Percentiles rank a stretch among this genome's conserved stretches.
phyloP scores from a whole-genome alignment of 2,329 filamentous ascomycete genomes.

The Sarocladiaceae sp. region DNA sequence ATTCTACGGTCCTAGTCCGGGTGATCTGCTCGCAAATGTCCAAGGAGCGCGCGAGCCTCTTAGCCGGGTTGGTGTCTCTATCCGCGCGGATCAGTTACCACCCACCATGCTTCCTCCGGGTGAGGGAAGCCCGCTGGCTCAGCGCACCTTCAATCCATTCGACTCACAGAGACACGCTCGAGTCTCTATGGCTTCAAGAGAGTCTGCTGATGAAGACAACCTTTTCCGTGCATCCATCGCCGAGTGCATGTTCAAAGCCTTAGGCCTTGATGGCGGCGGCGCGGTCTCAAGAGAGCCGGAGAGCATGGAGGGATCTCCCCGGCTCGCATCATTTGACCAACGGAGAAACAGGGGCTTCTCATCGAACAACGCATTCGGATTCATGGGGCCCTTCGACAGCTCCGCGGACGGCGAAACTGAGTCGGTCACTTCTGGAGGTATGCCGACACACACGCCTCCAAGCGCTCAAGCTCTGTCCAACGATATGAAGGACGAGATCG shows the following conservation, averaged over 20 bases:
- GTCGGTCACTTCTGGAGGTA: conserved; percentile 70
- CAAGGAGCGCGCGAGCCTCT: conserved; percentile 54
- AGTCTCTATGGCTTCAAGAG: conserved; percentile 62
- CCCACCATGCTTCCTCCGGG: conserved; percentile 18
- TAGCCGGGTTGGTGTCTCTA: conserved; percentile 15
- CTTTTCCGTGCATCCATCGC: conserved; percentile 86
- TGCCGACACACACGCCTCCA: conserved; percentile 55
- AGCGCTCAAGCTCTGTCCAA: conserved; percentile 65
- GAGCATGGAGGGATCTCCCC: conserved; percentile 82
- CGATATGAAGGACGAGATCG: conserved; percentile 86
- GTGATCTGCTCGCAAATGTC: conserved; percentile 76
- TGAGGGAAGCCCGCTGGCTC: conserved; percentile 41
- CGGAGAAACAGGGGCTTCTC: conserved; percentile 75
- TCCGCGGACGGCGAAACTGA: conserved; percentile 81
- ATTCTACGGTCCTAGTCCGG: conserved; percentile 55
- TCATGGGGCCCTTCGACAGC: conserved; percentile 77
- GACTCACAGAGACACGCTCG: conserved; percentile 45
- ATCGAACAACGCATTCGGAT: conserved; percentile 69
- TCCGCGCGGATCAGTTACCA: conserved; percentile 18
- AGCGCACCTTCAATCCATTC: conserved; percentile 53
- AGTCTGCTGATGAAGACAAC: conserved; percentile 82
- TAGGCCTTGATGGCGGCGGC: conserved; percentile 71
- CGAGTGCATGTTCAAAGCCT: conserved; percentile 92
- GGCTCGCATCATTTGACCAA: conserved; percentile 78
- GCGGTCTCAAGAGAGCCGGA: conserved; percentile 62